phyloP scores from a whole-genome alignment of 2,329 filamentous ascomycete genomes.

The Curvularia spicifera region DNA sequence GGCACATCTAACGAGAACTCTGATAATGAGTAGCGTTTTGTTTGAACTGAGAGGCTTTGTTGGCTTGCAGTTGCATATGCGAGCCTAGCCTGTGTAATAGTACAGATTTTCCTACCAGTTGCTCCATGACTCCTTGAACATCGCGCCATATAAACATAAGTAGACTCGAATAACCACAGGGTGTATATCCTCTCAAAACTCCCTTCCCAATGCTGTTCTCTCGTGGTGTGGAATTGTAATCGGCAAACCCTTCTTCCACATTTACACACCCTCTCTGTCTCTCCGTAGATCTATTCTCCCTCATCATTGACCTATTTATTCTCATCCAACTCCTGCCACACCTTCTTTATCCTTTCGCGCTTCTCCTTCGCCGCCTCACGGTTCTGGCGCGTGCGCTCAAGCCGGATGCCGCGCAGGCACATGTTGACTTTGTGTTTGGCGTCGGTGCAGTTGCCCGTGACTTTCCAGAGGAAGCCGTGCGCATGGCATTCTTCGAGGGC shows the following conservation, averaged over 20 bases:
- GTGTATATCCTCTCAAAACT: background rate
- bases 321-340: constrained; percentile 79
- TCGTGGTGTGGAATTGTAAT: background rate
- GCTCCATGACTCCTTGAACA: background rate
- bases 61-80: constrained; percentile 8
- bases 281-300: background rate
- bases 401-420: constrained; percentile 81
- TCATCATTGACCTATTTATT: constrained; percentile 56
- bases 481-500: constrained; percentile 96
- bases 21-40: constrained; percentile 33
- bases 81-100: constrained; percentile 9
- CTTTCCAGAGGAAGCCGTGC: constrained; percentile 89
- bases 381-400: constrained; percentile 79
- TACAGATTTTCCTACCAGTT: background rate
- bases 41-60: constrained; percentile 6
- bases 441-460: constrained; percentile 86
- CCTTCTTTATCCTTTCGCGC: constrained; percentile 74
- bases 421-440: constrained; percentile 83
- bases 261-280: background rate
- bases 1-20: constrained; percentile 34
- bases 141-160: background rate
- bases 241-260: too few species aligned
- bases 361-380: constrained; percentile 71
- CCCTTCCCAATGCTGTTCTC: background rate
- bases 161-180: background rate